Evolutionary conservation across 352 stramenopile genomes (phyloP).

Genomic region (Pythium periplocum): DNA sequence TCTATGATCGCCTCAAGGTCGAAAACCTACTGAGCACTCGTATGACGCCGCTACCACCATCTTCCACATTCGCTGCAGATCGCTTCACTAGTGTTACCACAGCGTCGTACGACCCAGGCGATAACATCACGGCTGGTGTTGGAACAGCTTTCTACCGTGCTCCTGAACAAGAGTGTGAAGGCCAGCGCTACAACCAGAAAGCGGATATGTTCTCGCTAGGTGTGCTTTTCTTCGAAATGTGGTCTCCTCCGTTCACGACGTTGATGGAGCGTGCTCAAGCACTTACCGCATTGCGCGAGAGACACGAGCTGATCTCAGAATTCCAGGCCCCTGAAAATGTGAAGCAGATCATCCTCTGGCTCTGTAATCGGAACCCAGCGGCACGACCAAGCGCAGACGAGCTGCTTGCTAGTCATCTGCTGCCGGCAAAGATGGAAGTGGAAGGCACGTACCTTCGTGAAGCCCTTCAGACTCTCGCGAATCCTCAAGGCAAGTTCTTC

Average conservation of each 20-base stretch:
- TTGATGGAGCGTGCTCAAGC: constrained; percentile 85
- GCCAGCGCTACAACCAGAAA: constrained; percentile 86
- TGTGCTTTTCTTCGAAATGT: constrained; percentile 96
- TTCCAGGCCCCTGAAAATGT: constrained; percentile 75
- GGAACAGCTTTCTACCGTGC: constrained; percentile 95
- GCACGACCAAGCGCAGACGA: constrained; percentile 70
- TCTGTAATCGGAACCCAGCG: constrained; percentile 75
- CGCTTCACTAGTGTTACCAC: constrained; percentile 42
- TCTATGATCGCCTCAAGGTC: constrained; percentile 62
- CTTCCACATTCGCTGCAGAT: constrained; percentile 12
- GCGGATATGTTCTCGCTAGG: constrained; percentile 95
- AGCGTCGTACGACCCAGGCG: constrained; percentile 40
- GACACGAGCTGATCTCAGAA: constrained; percentile 40
- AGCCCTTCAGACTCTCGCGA: constrained; percentile 80
- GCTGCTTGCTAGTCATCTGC: constrained; percentile 53
- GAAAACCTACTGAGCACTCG: constrained; percentile 67
- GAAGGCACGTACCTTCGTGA: constrained; percentile 80
- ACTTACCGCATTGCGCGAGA: constrained; percentile 71
- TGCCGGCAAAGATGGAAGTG: constrained; percentile 82
- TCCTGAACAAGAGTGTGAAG: constrained; percentile 90
- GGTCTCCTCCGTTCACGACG: constrained; percentile 88
- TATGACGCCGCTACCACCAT: constrained; percentile 10
- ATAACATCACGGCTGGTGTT: constrained; percentile 90
- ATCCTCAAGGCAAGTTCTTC: constrained; percentile 88
- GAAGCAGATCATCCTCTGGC: constrained; percentile 84